Percentiles rank a stretch among this genome's conserved stretches.
phyloP scores from a whole-genome alignment of 75 land plant species.

The Picea sitchensis region DNA sequence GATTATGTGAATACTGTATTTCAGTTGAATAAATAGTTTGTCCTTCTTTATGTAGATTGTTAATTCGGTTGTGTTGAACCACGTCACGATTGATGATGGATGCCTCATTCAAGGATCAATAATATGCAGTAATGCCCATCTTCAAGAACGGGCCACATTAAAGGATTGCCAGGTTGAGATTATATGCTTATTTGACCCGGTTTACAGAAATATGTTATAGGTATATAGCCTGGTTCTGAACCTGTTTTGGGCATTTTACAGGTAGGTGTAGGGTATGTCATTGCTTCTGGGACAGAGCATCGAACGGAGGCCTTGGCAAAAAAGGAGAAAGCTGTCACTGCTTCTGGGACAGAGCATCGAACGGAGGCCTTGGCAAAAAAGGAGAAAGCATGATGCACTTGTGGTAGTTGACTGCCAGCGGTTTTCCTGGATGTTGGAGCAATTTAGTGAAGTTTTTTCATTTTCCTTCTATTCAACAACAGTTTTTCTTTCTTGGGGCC shows the following conservation, averaged over 20 bases:
- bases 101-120: conserved; percentile 87
- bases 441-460: too few species aligned
- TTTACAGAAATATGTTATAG: too few species aligned
- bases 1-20: not conserved
- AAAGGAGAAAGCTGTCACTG: conserved; percentile 40
- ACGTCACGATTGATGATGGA: conserved; percentile 90
- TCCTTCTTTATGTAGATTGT: conserved; percentile 48
- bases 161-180: conserved; percentile 87
- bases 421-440: too few species aligned
- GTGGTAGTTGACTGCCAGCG: too few species aligned
- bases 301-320: conserved; percentile 50
- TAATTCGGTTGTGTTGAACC: conserved; percentile 95
- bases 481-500: too few species aligned
- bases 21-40: not conserved
- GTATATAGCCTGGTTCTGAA: not conserved
- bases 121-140: conserved; percentile 85
- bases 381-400: conserved; percentile 16
- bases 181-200: not conserved
- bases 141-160: conserved; percentile 81
- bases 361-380: conserved; percentile 50
- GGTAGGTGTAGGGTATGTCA: conserved; percentile 70
- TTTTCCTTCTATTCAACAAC: too few species aligned
- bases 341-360: conserved; percentile 55
- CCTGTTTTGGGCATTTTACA: conserved; percentile 14
- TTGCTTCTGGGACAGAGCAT: conserved; percentile 58